Evolutionary conservation across 805 yeast species (phyloP).

Genomic region (Candida koratica): DNA sequence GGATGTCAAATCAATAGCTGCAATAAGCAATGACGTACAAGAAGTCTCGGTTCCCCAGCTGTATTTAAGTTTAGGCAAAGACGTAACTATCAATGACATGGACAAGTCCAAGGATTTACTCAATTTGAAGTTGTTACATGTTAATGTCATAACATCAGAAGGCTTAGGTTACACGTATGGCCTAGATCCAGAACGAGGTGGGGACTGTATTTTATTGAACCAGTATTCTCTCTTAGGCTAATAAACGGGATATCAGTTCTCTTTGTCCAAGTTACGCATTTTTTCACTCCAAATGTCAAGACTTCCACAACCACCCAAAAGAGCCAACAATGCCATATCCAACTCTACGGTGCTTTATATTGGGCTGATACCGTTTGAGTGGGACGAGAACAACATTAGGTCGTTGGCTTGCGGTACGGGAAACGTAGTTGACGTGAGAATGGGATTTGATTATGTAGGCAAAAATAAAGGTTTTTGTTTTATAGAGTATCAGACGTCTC

Average conservation of each 20-base stretch:
- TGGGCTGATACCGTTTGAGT: constrained; percentile 65
- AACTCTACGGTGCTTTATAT: constrained; percentile 48
- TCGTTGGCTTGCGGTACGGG: constrained; percentile 71
- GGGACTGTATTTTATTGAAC: constrained; percentile 78
- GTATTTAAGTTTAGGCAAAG: constrained; percentile 19
- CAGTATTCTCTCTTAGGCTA: constrained; percentile 54
- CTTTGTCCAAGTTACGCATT: background rate
- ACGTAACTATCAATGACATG: constrained; percentile 12
- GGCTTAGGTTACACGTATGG: constrained; percentile 81
- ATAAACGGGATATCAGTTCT: background rate
- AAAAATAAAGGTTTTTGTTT: constrained; percentile 66
- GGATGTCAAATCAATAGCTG: constrained; percentile 42
- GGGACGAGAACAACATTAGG: constrained; percentile 62
- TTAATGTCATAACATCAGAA: constrained; percentile 72
- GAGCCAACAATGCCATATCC: constrained; percentile 3
- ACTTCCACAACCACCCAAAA: constrained; percentile 5
- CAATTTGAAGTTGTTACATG: constrained; percentile 37
- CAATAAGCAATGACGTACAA: constrained; percentile 37
- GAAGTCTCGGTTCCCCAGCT: constrained; percentile 31
- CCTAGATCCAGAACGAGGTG: constrained; percentile 83
- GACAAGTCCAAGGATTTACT: constrained; percentile 20
- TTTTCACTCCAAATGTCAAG: constrained; percentile 5
- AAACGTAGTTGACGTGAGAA: constrained; percentile 60
- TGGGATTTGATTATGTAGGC: constrained; percentile 56
- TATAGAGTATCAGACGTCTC: constrained; percentile 51